A percentile compares a stretch with the other conserved stretches of the same genome.
Conservation (phyloP, 306 rosid species). For the Pyrus betulifolia region DNA sequence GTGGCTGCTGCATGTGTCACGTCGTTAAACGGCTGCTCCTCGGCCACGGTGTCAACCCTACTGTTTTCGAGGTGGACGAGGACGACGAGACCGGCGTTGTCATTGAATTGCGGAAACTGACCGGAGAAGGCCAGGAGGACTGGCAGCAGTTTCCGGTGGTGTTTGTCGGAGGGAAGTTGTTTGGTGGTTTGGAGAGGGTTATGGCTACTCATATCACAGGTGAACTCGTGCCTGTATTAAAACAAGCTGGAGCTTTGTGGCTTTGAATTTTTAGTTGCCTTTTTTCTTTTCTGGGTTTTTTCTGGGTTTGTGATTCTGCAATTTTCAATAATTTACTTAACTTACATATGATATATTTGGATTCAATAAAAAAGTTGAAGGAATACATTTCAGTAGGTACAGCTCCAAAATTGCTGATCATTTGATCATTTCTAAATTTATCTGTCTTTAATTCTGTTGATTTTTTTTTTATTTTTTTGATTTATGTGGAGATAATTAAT, state of each 20-base stretch:
- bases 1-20: constrained; percentile 88
- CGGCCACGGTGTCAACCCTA: constrained; percentile 83
- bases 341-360: neutral
- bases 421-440: neutral
- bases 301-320: neutral
- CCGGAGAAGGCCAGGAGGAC: neutral
- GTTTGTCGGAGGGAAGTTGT: constrained; percentile 77
- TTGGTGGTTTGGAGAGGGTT: constrained; percentile 86
- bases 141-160: constrained; percentile 66
- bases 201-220: constrained; percentile 88
- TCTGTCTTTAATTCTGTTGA: neutral
- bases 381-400: neutral
- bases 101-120: constrained; percentile 17
- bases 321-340: neutral
- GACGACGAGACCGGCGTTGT: constrained; percentile 36
- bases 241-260: constrained; percentile 94
- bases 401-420: neutral
- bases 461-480: neutral
- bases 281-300: neutral
- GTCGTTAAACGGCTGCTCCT: constrained; percentile 58
- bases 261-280: constrained; percentile 31
- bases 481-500: neutral
- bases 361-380: neutral
- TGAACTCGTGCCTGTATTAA: constrained; percentile 74
- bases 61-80: constrained; percentile 57